Evolutionary conservation across 2,329 filamentous ascomycete species (phyloP).

Genomic region (Epichloe scottii): DNA sequence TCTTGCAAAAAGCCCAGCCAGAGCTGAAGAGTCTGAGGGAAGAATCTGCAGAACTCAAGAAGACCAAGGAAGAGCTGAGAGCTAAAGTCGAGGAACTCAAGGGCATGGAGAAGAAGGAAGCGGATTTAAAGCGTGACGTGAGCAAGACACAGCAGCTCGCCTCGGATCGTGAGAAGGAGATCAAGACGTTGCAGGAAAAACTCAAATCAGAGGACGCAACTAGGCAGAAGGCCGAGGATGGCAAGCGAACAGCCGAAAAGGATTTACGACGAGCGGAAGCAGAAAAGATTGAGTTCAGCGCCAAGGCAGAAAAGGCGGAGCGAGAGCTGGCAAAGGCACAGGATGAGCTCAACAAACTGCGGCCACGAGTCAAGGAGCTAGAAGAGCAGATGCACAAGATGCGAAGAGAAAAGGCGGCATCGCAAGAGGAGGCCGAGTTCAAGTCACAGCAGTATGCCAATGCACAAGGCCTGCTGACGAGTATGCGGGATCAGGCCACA

Average conservation of each 20-base stretch:
- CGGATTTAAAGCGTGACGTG: constrained; percentile 66
- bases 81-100: constrained; percentile 48
- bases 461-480: constrained; percentile 73
- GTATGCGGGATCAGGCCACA: constrained; percentile 83
- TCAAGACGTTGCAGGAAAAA: constrained; percentile 67
- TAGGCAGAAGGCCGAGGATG: constrained; percentile 66
- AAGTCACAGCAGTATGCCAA: constrained; percentile 78
- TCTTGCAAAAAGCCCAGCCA: constrained; percentile 73
- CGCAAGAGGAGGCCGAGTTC: constrained; percentile 70
- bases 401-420: constrained; percentile 50
- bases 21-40: constrained; percentile 69
- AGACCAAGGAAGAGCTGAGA: constrained; percentile 60
- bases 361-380: constrained; percentile 48
- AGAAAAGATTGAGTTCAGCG: constrained; percentile 65
- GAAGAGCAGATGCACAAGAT: constrained; percentile 63
- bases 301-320: constrained; percentile 57
- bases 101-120: constrained; percentile 69
- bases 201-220: constrained; percentile 60
- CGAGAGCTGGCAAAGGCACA: constrained; percentile 60
- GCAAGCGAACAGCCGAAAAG: constrained; percentile 58
- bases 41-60: constrained; percentile 64
- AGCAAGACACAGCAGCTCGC: constrained; percentile 55
- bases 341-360: constrained; percentile 58
- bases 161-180: constrained; percentile 63
- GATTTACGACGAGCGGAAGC: constrained; percentile 67